A percentile compares a stretch with the other conserved stretches of the same genome.
Evolutionary conservation across 169 alveolate species (phyloP).

Genomic region (Plasmodium reichenowi): DNA sequence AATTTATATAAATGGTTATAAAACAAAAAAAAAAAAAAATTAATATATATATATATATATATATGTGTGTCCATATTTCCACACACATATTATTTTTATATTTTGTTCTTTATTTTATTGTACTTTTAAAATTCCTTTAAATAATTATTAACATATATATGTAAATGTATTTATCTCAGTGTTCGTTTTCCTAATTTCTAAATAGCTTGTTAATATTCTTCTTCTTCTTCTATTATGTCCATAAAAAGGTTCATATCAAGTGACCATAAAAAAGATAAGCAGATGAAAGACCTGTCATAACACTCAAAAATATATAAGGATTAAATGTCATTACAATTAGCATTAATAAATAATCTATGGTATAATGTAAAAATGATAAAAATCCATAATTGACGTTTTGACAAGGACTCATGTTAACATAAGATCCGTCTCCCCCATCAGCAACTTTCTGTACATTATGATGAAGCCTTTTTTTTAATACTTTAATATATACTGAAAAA

Average conservation of each 20-base stretch:
- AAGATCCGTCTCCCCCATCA: background rate
- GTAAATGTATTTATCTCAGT: too few relatives aligned
- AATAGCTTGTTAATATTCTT: background rate
- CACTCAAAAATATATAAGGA: conserved; percentile 44
- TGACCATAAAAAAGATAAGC: conserved; percentile 53
- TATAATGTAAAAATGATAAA: conserved; percentile 43
- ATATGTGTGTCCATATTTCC: too few relatives aligned
- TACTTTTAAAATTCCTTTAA: too few relatives aligned
- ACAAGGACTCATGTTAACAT: background rate
- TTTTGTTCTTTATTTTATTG: too few relatives aligned
- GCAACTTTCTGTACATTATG: background rate
- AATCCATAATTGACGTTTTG: conserved; percentile 6
- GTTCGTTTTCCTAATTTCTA: too few relatives aligned
- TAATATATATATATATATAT: too few relatives aligned
- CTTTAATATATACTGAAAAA: conserved; percentile 45
- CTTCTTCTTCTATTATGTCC: background rate
- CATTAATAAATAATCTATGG: conserved; percentile 64
- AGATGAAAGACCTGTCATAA: conserved; percentile 29
- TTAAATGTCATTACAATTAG: conserved; percentile 73
- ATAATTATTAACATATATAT: too few relatives aligned
- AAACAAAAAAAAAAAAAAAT: too few relatives aligned
- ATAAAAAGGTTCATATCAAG: background rate
- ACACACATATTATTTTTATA: too few relatives aligned
- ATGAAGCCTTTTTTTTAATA: conserved; percentile 18
- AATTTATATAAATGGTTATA: too few relatives aligned